Evolutionary conservation across 306 rosid species (phyloP), one percentile per base, ranked within the genome.

Genomic region (Rosa multiflora): DNA sequence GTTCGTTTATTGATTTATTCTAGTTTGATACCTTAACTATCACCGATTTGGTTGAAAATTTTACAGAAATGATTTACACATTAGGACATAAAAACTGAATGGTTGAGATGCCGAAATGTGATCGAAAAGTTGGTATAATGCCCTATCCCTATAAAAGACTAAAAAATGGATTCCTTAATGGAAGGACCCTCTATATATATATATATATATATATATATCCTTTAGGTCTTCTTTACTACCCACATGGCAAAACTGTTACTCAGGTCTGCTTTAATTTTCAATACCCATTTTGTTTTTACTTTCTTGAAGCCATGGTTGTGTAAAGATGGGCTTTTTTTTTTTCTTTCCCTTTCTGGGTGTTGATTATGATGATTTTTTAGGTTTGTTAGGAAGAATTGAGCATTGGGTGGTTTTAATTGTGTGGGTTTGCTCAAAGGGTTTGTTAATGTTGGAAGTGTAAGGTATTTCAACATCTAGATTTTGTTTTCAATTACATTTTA

Each of bases 171-270:
- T 26, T 26, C 1, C 29, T 26, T 26, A 26, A 26, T 26, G 29
- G 29, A 26, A 26, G 29, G 29, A 26, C 29, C 29, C 29, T 26
- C 1, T 26, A 26, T 26, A 26, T 26, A 26, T 23, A 23, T 23
- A 23, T 23, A 23, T 23, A 23, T 23, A 23, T 23, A 23, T 23
- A 23, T 23, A 23, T 26, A 26, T 26, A 26, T 26, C 96, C 99
- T 79, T 85, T 96, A 3, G 93, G 92, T 21, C 91, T 96, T 69
- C 99, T 90, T 83, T 98, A 89, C 86, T 93, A 87, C 61, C 83
- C 89, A 72, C 97, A 91, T 81, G 99, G 98, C 64, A 96, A 96
- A 87, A 93, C 0, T 26, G 92, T 90, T 76, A 83, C 98, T 85
- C 98, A 89, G 97, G 99, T 95, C 46, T 20, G 14, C 13, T 8